A percentile compares a stretch with the other conserved stretches of the same genome.
phyloP scores from a whole-genome alignment of 1,284 basidiomycete genomes.

The Prillingera fragicola region DNA sequence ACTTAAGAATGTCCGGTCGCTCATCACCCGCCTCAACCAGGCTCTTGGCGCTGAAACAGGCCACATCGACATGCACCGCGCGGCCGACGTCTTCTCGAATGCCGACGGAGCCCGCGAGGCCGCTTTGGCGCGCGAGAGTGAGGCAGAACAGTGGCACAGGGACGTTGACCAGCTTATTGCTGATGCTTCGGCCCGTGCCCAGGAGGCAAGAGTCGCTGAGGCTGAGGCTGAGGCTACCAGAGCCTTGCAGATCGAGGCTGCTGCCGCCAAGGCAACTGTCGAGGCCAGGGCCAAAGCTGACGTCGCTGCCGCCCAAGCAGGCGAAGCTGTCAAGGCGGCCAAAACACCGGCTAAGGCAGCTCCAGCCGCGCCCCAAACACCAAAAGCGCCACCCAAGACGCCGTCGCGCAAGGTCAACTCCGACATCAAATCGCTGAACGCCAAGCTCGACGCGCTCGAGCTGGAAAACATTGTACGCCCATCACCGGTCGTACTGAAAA shows the following conservation, averaged over 20 bases:
- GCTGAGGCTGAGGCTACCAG: too few relatives aligned
- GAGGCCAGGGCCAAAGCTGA: too few relatives aligned
- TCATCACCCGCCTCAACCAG: constrained; percentile 7
- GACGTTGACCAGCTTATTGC: constrained; percentile 3
- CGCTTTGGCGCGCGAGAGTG: constrained; percentile 1
- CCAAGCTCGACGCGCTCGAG: constrained; percentile 24
- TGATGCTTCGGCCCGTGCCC: constrained; percentile 1
- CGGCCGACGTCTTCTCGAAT: constrained; percentile 11
- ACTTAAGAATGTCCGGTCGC: background rate
- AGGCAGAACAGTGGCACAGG: constrained; percentile 9
- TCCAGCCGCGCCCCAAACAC: too few relatives aligned
- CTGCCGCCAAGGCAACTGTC: too few relatives aligned
- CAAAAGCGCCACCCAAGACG: too few relatives aligned
- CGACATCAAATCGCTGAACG: constrained; percentile 13
- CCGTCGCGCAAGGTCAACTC: too few relatives aligned
- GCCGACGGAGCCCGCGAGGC: constrained; percentile 14
- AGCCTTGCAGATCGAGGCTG: too few relatives aligned
- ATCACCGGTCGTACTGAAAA: constrained; percentile 3
- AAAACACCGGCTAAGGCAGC: too few relatives aligned
- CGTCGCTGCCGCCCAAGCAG: too few relatives aligned
- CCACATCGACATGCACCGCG: constrained; percentile 6
- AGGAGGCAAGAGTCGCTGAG: too few relatives aligned
- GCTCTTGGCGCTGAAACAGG: constrained; percentile 3
- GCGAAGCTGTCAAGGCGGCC: too few relatives aligned
- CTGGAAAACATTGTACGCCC: constrained; percentile 14